phyloP scores from a whole-genome alignment of 441 rosid genomes.

The Eruca vesicaria region DNA sequence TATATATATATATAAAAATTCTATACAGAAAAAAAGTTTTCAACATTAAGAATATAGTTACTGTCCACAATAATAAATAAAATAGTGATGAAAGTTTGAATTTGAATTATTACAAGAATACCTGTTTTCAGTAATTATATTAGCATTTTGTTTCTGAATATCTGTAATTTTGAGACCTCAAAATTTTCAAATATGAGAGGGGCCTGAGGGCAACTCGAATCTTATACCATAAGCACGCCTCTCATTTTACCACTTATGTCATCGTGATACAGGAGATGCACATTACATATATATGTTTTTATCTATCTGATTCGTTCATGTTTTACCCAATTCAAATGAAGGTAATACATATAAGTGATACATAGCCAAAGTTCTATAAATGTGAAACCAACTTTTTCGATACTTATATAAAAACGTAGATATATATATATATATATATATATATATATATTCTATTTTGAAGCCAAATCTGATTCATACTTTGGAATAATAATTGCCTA shows the following conservation, averaged over 20 bases:
- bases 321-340: background rate
- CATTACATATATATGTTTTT: background rate
- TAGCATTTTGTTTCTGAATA: no score
- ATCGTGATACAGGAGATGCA: background rate
- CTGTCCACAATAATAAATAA: no score
- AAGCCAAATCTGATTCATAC: background rate
- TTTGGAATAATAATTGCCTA: background rate
- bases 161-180: no score
- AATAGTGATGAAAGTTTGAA: no score
- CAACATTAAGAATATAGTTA: no score
- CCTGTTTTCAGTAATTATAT: no score
- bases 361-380: background rate
- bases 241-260: background rate
- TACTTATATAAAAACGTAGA: background rate
- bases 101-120: no score
- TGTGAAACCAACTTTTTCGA: background rate
- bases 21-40: no score
- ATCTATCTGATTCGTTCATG: background rate
- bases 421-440: background rate
- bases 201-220: no score
- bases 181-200: no score
- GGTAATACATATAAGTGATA: background rate
- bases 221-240: no score
- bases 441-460: background rate
- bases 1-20: no score